Conservation (phyloP, 1,284 basidiomycete species). For the Mrakiaceae sp. region DNA sequence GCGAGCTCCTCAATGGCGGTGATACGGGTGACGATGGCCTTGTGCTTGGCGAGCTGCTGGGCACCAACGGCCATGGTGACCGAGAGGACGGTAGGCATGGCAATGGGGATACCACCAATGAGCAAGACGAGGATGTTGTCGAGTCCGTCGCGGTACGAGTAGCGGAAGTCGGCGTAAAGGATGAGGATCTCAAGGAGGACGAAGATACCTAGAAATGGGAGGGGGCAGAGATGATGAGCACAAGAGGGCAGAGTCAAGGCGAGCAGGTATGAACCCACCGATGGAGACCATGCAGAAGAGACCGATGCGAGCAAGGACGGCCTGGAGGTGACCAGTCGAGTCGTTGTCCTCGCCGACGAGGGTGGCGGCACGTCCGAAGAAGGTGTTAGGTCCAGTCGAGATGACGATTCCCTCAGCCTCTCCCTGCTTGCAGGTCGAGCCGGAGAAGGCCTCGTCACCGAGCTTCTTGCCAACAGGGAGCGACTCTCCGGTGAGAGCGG, state of each 20-base stretch:
- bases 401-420: constrained; percentile 95
- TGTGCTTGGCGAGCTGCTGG: constrained; percentile 95
- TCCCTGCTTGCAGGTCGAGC: constrained; percentile 94
- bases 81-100: constrained; percentile 92
- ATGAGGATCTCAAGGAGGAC: constrained; percentile 80
- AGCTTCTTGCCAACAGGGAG: constrained; percentile 81
- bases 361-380: constrained; percentile 90
- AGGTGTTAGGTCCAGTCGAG: constrained; percentile 88
- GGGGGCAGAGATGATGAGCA: not conserved
- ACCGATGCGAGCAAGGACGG: constrained; percentile 91
- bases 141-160: constrained; percentile 83
- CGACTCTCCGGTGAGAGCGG: constrained; percentile 91
- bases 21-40: constrained; percentile 96
- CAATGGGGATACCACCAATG: constrained; percentile 98
- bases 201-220: constrained; percentile 79
- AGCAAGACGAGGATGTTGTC: constrained; percentile 93
- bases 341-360: constrained; percentile 94
- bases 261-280: constrained; percentile 27
- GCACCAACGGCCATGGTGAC: constrained; percentile 96
- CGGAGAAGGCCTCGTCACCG: constrained; percentile 94
- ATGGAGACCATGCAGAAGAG: constrained; percentile 91
- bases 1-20: constrained; percentile 95
- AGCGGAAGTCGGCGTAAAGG: constrained; percentile 76
- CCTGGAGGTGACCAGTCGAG: constrained; percentile 92
- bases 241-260: not conserved